Evolutionary conservation across 164 flowering plant genomes (phyloP), one percentile per base, ranked within the genome.

Genomic region (Hamamelis virginiana): DNA sequence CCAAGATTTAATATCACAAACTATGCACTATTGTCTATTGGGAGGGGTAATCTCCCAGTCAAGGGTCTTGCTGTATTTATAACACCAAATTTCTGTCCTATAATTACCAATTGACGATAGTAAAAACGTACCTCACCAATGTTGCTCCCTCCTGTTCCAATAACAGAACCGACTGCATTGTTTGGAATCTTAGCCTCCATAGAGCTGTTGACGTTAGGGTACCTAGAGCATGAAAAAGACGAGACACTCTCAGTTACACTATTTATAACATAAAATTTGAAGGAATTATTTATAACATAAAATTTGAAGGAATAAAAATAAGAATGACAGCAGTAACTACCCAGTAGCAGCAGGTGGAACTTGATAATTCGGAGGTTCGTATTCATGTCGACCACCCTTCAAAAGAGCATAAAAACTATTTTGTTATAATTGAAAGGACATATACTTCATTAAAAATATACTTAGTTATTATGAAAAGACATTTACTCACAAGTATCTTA

Each of bases 301-400:
- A 75, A 14, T 61, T 26, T 26, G 19, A 60, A 46, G 26, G 1
- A 45, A 64, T 44, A 47, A 26, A 26, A 25, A 43, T 8, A 28
- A n/a, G 25, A 62, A 53, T 15, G 38, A 19, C 47, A 44, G 47
- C 27, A 46, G 65, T 47, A 55, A 67, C 48, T 68, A 87, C 91
- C 84, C 71, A 52, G 82, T 19, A 64, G 80, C 80, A 75, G 75
- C 56, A 57, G 89, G 64, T 16, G 79, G 85, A 65, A 69, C 70
- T 48, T 83, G 87, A 80, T 81, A 84, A 69, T 70, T 76, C 45
- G 66, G 82, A 62, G 72, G 59, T 66, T 77, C 83, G 69, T 75
- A 81, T 52, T 77, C 84, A 26, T 53, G 78, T 25, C 69, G 68
- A 57, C 66, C 74, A 62, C 78, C 86, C 88, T 85, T 62, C 64